These are phyloP conservation scores for Yarrowia osloensis DNA, from an alignment of 805 yeast genomes.

Conservation along the genomic window DNA sequence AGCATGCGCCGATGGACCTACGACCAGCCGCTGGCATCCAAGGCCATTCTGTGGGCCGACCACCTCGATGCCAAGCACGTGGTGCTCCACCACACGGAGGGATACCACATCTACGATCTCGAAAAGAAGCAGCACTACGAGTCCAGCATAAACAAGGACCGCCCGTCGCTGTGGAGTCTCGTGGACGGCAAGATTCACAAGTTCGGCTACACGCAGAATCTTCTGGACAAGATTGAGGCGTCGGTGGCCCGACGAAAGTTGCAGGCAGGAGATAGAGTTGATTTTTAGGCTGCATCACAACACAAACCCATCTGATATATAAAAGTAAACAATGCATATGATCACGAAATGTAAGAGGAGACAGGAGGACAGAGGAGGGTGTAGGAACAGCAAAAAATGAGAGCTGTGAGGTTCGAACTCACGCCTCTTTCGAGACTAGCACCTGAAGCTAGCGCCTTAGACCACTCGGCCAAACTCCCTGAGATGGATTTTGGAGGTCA, in stretches of 20 bases:
- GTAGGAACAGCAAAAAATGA: constrained; percentile 7
- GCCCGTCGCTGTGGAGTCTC: constrained; percentile 4
- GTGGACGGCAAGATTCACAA: constrained; percentile 4
- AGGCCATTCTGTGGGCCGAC: constrained; percentile 18
- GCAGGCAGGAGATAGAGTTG: constrained; percentile 9
- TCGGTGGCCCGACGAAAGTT: neutral
- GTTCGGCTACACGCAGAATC: neutral
- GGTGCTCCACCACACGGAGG: constrained; percentile 1
- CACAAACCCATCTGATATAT: neutral
- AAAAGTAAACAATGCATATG: neutral
- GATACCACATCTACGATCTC: constrained; percentile 9
- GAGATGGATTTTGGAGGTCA: neutral
- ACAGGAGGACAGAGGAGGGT: too few relatives aligned
- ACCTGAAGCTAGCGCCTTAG: constrained; percentile 29
- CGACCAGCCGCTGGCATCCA: neutral
- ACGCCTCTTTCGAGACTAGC: constrained; percentile 33
- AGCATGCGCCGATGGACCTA: neutral
- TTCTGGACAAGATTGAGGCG: constrained; percentile 5
- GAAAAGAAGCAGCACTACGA: neutral
- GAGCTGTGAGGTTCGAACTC: constrained; percentile 38
- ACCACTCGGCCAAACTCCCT: constrained; percentile 28
- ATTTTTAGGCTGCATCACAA: neutral
- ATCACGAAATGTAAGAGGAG: too few relatives aligned
- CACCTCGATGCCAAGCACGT: constrained; percentile 2
- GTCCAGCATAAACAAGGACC: neutral